phyloP scores from a whole-genome alignment of 2,329 filamentous ascomycete genomes.

The Fusarium agapanthi region DNA sequence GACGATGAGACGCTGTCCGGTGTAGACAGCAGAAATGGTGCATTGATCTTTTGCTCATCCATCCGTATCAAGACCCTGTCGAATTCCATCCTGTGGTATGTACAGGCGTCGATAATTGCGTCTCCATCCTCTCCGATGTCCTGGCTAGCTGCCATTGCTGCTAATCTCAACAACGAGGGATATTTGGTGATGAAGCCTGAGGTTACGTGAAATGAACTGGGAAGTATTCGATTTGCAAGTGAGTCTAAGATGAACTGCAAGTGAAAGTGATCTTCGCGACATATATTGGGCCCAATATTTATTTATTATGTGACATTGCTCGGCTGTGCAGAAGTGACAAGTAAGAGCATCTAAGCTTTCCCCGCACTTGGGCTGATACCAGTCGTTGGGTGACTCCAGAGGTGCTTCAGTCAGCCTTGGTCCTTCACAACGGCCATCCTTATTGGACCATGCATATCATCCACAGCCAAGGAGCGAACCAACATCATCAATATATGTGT shows the following conservation, averaged over 20 bases:
- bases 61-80: constrained; percentile 5
- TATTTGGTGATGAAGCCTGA: neutral
- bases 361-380: neutral
- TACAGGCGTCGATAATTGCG: neutral
- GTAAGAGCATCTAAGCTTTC: neutral
- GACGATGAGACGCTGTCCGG: neutral
- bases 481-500: neutral
- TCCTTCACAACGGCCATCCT: neutral
- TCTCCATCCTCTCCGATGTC: neutral
- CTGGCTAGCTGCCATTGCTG: neutral
- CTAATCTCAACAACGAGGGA: too few species aligned
- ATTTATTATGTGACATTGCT: neutral
- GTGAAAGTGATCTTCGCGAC: neutral
- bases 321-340: neutral
- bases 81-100: constrained; percentile 16
- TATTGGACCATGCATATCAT: neutral
- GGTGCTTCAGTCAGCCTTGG: neutral
- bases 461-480: too few species aligned
- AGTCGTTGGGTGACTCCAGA: too few species aligned
- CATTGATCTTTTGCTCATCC: neutral
- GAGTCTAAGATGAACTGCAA: neutral
- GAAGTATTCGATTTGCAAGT: neutral
- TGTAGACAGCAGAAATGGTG: neutral
- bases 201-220: neutral
- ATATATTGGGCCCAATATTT: neutral